Conservation (phyloP, 345 rosid genomes). For the Murraya koenigii region DNA sequence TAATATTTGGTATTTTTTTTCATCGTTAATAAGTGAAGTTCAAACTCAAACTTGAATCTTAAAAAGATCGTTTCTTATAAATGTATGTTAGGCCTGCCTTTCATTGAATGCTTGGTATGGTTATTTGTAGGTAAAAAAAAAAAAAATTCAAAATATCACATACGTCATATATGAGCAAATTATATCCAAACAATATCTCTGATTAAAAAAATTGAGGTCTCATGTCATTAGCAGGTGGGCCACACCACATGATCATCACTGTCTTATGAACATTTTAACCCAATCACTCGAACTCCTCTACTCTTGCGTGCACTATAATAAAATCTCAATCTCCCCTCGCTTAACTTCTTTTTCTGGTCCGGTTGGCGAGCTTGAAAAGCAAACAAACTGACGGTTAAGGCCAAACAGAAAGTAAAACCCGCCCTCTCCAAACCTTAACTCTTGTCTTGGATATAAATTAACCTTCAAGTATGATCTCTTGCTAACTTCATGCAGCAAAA, state of each 20-base stretch:
- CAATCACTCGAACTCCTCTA: neutral
- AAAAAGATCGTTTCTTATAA: too few species aligned
- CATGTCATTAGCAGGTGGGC: neutral
- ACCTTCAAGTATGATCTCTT: slow-evolving; percentile 29
- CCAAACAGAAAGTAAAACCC: slow-evolving; percentile 8
- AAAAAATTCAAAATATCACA: neutral
- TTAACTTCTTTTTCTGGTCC: slow-evolving; percentile 28
- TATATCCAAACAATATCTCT: neutral
- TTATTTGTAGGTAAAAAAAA: too few species aligned
- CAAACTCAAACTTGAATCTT: too few species aligned
- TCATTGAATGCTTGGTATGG: too few species aligned
- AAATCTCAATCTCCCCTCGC: slow-evolving; percentile 10
- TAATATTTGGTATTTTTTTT: neutral
- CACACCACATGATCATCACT: neutral
- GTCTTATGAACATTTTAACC: neutral
- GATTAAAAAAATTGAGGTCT: neutral
- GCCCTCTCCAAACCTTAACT: neutral
- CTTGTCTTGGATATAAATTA: slow-evolving; percentile 7
- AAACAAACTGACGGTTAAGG: slow-evolving; percentile 63
- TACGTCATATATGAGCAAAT: neutral
- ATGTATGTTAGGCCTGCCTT: too few species aligned
- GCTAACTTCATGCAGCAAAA: slow-evolving; percentile 17
- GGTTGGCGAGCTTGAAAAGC: slow-evolving; percentile 53
- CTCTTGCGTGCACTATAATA: neutral
- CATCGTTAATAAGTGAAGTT: too few species aligned